phyloP scores from a whole-genome alignment of 768 basidiomycete species.

The Clavulina sp. region DNA sequence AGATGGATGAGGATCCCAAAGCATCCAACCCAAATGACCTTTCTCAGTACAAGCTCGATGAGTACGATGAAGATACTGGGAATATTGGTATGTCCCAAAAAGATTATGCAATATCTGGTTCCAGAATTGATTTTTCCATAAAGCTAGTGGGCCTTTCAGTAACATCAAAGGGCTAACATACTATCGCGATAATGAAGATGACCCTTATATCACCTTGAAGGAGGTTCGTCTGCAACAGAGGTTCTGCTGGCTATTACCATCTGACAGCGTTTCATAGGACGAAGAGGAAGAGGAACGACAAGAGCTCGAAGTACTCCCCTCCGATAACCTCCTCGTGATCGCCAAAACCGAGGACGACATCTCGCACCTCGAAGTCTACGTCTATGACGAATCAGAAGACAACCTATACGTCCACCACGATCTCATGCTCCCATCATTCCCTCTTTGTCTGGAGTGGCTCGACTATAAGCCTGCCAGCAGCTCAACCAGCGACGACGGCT shows the following conservation, averaged over 20 bases:
- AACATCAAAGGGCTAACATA: slow-evolving; percentile 91
- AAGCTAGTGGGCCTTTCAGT: slow-evolving; percentile 52
- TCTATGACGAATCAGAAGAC: slow-evolving; percentile 84
- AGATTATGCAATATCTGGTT: not conserved
- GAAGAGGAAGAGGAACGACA: slow-evolving; percentile 68
- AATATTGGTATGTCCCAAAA: slow-evolving; percentile 13
- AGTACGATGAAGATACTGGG: slow-evolving; percentile 69
- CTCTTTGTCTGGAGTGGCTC: slow-evolving; percentile 97
- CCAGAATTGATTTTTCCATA: not conserved
- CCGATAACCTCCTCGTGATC: slow-evolving; percentile 81
- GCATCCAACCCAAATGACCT: slow-evolving; percentile 41
- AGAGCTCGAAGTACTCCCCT: slow-evolving; percentile 74
- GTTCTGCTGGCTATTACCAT: not conserved
- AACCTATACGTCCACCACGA: slow-evolving; percentile 96
- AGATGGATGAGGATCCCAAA: slow-evolving; percentile 39
- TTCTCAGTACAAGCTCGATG: slow-evolving; percentile 74
- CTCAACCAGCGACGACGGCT: slow-evolving; percentile 19
- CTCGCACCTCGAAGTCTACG: slow-evolving; percentile 87
- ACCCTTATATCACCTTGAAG: slow-evolving; percentile 93
- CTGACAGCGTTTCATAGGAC: slow-evolving; percentile 31
- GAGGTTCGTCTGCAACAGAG: slow-evolving; percentile 31
- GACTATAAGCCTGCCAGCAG: slow-evolving; percentile 62
- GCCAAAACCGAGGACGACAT: slow-evolving; percentile 96
- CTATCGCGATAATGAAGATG: slow-evolving; percentile 80
- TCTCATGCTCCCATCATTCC: slow-evolving; percentile 92